Evolutionary conservation across 2,329 filamentous ascomycete genomes (phyloP), one percentile per base, ranked within the genome.

Genomic region (Triangularia setosa): DNA sequence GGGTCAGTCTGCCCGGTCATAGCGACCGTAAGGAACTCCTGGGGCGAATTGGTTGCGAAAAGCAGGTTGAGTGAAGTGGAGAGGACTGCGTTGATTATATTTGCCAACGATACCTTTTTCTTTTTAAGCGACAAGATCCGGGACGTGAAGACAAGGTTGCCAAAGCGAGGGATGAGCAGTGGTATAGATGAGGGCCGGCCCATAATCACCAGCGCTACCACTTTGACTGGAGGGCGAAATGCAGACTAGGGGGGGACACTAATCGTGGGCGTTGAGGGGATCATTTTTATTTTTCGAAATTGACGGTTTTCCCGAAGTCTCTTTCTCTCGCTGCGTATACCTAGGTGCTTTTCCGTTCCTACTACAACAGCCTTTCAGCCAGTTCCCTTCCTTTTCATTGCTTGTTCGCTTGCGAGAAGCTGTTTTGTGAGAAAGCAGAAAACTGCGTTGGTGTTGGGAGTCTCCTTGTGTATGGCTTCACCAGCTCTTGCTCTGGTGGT

Each of bases 1-100:
- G 84, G 57, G 85, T 91, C 71, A 90, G 87, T 71, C 81, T 92
- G 61, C 84, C 87, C 18, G 85, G 89, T 24, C 87, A 90, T 75
- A 89, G 88, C 71, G 90, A 92, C 75, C 85, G 89, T 70, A 95
- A 94, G 80, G 91, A 93, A 75, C 80, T 95, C 69, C 81, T 95
- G 61, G 90, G 90, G 54, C 83, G 91, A 61, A 95, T 95, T 72
- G 91, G 91, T 58, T 95, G 91, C 75, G 90, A 93, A 76, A 92
- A 92, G 81, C 89, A 87, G 73, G 81, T 86, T 62, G 83, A 87
- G 63, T 82, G 68, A 76, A 58, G 40, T 48, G 40, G 5, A 21
- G 21, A 18, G 27, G 28, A 23, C 11, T 23, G 24, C 18, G n/a
- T 24, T 48, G 14, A 14, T 30, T 54, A 28, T 35, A 24, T 28